Evolutionary conservation across 768 basidiomycete genomes (phyloP).

Genomic region (Lactarius hatsudake): DNA sequence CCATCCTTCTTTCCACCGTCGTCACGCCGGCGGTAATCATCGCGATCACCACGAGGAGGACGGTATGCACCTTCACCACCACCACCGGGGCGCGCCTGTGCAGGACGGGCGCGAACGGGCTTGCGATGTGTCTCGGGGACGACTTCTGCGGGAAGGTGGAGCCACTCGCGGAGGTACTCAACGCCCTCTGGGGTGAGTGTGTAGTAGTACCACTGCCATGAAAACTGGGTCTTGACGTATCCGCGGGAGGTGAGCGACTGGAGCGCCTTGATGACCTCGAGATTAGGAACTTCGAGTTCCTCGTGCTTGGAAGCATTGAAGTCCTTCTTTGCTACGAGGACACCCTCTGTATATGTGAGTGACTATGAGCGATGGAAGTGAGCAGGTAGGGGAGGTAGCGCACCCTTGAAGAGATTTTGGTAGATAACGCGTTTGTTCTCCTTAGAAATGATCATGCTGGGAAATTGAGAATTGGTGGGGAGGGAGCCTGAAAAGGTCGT

Average conservation of each 20-base stretch:
- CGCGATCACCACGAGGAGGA: constrained; percentile 83
- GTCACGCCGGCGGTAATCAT: constrained; percentile 59
- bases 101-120: constrained; percentile 83
- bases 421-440: constrained; percentile 93
- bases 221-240: constrained; percentile 98
- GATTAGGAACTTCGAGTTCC: constrained; percentile 68
- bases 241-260: constrained; percentile 70
- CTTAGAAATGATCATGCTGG: constrained; percentile 96
- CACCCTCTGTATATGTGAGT: constrained; percentile 67
- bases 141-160: constrained; percentile 93
- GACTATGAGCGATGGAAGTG: neutral
- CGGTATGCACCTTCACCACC: constrained; percentile 82
- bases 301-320: constrained; percentile 97
- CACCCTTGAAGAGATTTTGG: constrained; percentile 99
- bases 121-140: constrained; percentile 98
- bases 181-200: constrained; percentile 95
- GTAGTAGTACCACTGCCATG: constrained; percentile 99
- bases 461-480: constrained; percentile 32
- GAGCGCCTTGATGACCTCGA: constrained; percentile 70
- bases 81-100: constrained; percentile 59
- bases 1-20: constrained; percentile 79
- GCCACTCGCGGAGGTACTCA: constrained; percentile 95
- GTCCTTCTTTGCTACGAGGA: constrained; percentile 99
- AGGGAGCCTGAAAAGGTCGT: constrained; percentile 32
- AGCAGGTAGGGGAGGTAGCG: constrained; percentile 32